Percentiles rank a stretch among this genome's conserved stretches.
phyloP scores from a whole-genome alignment of 129 eudicot genomes.

The Tagetes patula region DNA sequence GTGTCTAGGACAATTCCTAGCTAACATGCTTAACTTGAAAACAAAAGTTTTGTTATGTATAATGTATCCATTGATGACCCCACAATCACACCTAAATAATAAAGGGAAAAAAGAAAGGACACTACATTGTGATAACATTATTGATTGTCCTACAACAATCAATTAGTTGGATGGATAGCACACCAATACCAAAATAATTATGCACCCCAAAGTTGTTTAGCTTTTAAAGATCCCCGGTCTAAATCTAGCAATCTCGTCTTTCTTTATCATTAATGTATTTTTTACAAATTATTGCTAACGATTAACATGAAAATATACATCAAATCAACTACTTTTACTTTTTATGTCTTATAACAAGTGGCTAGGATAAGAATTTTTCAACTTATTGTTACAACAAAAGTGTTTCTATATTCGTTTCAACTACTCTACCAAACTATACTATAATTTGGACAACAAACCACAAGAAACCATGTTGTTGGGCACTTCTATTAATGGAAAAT shows the following conservation, averaged over 20 bases:
- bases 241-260: slow-evolving; percentile 18
- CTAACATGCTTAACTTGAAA: not conserved
- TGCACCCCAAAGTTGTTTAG: slow-evolving; percentile 15
- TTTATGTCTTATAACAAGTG: not conserved
- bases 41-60: not conserved
- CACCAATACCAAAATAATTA: slow-evolving; percentile 22
- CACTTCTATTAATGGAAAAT: not conserved
- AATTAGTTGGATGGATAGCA: slow-evolving; percentile 17
- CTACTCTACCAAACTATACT: not conserved
- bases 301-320: not conserved
- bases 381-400: not conserved
- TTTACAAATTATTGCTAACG: not conserved
- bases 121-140: slow-evolving; percentile 19
- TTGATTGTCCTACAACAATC: slow-evolving; percentile 21
- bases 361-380: too few species aligned
- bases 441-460: not conserved
- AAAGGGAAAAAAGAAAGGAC: slow-evolving; percentile 17
- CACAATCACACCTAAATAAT: slow-evolving; percentile 24
- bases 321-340: not conserved
- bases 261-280: not conserved
- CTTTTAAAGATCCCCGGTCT: slow-evolving; percentile 16
- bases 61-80: slow-evolving; percentile 1
- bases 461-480: not conserved
- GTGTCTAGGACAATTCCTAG: not conserved
- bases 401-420: not conserved